These are phyloP conservation scores for Paramecium biaurelia DNA, from an alignment of 73 alveolate genomes.

Conservation along the genomic window DNA sequence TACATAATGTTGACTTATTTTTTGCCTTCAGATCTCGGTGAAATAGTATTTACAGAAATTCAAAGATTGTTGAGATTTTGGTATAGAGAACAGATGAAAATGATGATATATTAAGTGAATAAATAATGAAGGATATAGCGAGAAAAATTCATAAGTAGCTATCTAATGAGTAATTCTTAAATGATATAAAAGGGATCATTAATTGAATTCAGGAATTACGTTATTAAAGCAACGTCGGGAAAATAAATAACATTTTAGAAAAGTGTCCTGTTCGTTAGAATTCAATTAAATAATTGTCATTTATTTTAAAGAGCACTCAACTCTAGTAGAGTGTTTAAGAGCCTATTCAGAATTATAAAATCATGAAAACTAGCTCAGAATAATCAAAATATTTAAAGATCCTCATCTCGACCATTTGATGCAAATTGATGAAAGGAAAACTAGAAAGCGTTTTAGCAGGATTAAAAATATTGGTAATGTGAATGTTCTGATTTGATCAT, in stretches of 20 bases:
- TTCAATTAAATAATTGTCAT: neutral
- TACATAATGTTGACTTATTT: too few relatives aligned
- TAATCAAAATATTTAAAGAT: neutral
- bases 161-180: too few relatives aligned
- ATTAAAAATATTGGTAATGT: neutral
- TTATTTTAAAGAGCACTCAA: neutral
- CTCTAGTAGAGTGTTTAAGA: neutral
- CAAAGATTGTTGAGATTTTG: too few relatives aligned
- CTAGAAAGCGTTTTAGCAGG: neutral
- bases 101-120: too few relatives aligned
- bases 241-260: neutral
- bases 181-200: too few relatives aligned
- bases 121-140: too few relatives aligned
- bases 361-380: neutral
- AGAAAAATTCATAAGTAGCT: too few relatives aligned
- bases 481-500: neutral
- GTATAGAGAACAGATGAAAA: too few relatives aligned
- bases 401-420: neutral
- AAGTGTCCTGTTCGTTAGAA: neutral
- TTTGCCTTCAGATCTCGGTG: too few relatives aligned
- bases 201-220: neutral
- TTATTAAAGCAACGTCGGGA: neutral
- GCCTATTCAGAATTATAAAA: neutral
- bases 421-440: slow-evolving; percentile 8
- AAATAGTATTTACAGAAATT: too few relatives aligned